These are phyloP conservation scores for Fonsecaea pedrosoi DNA, from an alignment of 2,329 filamentous ascomycete species.

Conservation along the genomic window DNA sequence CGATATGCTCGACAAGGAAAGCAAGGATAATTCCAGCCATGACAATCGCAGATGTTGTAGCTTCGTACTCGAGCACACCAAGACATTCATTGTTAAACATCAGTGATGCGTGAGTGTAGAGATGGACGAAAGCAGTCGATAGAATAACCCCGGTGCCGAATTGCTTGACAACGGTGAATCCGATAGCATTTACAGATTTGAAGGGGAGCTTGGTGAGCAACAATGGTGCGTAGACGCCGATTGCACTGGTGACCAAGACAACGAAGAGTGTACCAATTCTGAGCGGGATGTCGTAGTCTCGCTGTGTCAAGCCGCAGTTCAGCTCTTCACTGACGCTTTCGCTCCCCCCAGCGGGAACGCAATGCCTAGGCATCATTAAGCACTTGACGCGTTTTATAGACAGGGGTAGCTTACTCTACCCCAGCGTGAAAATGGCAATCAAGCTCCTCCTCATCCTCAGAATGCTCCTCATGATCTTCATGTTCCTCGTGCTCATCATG, in stretches of 20 bases:
- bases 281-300: slow-evolving; percentile 70
- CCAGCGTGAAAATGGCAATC: slow-evolving; percentile 77
- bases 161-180: slow-evolving; percentile 72
- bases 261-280: slow-evolving; percentile 76
- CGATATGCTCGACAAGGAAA: slow-evolving; percentile 73
- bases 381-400: neutral
- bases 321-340: slow-evolving; percentile 51
- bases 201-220: slow-evolving; percentile 66
- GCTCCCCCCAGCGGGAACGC: slow-evolving; percentile 50
- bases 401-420: slow-evolving; percentile 63
- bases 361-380: slow-evolving; percentile 56
- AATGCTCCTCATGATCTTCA: too few species aligned
- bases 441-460: slow-evolving; percentile 46
- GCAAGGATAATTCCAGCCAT: slow-evolving; percentile 77
- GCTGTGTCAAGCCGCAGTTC: slow-evolving; percentile 10
- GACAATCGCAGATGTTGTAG: slow-evolving; percentile 71
- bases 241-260: slow-evolving; percentile 70
- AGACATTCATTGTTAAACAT: slow-evolving; percentile 77
- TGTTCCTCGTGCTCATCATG: slow-evolving; percentile 39
- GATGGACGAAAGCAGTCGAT: slow-evolving; percentile 52
- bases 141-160: slow-evolving; percentile 52
- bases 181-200: slow-evolving; percentile 53
- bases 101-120: slow-evolving; percentile 73
- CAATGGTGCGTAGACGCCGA: slow-evolving; percentile 74
- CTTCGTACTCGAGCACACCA: slow-evolving; percentile 70